Conservation (phyloP, 228 moss, liverwort and hornwort genomes). For the Sphagnum fallax region DNA sequence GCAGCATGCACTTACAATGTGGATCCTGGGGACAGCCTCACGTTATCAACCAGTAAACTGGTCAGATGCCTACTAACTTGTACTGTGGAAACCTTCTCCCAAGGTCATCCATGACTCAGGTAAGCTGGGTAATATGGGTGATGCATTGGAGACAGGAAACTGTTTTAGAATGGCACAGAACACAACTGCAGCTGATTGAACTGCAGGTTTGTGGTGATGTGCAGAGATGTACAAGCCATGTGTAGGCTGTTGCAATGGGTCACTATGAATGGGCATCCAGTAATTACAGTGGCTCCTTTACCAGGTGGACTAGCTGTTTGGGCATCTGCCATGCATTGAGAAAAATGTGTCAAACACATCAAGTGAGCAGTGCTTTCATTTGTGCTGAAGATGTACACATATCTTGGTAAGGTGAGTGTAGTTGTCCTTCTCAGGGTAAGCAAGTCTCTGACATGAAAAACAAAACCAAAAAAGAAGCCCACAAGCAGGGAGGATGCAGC, state of each 20-base stretch:
- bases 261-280: slow-evolving; percentile 70
- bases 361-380: slow-evolving; percentile 79
- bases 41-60: slow-evolving; percentile 77
- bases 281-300: slow-evolving; percentile 44
- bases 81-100: too few relatives aligned
- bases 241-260: slow-evolving; percentile 88
- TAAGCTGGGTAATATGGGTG: slow-evolving; percentile 83
- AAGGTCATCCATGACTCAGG: background rate
- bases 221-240: slow-evolving; percentile 88
- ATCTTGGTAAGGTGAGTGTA: slow-evolving; percentile 76
- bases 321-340: slow-evolving; percentile 55
- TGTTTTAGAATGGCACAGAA: slow-evolving; percentile 71
- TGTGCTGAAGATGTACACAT: slow-evolving; percentile 90
- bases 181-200: slow-evolving; percentile 69
- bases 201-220: slow-evolving; percentile 95
- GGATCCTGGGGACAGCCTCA: slow-evolving; percentile 83
- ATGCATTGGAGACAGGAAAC: slow-evolving; percentile 77
- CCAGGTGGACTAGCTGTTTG: slow-evolving; percentile 79
- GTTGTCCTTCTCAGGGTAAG: slow-evolving; percentile 57
- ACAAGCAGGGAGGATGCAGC: slow-evolving; percentile 10
- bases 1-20: slow-evolving; percentile 80
- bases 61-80: too few relatives aligned
- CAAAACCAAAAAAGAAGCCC: background rate
- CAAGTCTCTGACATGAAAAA: slow-evolving; percentile 51
- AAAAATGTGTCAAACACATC: slow-evolving; percentile 91